These are phyloP conservation scores for Eucalyptus lansdowneana DNA, from an alignment of 345 rosid species.

Conservation along the genomic window DNA sequence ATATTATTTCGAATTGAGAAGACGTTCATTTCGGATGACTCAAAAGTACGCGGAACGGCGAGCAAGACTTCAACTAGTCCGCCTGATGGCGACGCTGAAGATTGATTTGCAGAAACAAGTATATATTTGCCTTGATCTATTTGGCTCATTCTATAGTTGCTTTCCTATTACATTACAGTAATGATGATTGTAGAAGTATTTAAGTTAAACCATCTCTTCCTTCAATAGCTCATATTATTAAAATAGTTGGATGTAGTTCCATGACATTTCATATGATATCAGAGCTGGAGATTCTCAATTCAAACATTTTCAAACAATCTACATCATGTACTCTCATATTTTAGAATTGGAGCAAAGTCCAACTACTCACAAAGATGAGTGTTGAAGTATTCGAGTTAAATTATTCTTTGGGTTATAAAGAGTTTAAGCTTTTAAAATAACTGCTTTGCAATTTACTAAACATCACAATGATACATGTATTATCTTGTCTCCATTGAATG, in stretches of 20 bases:
- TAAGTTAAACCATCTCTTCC: too few species aligned
- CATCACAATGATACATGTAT: background rate
- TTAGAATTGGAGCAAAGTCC: too few species aligned
- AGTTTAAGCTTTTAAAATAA: too few species aligned
- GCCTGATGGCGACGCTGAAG: background rate
- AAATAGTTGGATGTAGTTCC: background rate
- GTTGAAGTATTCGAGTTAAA: background rate
- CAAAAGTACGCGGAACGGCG: background rate
- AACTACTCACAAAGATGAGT: background rate
- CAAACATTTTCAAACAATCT: rapidly evolving
- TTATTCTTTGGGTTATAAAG: background rate
- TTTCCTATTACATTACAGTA: too few species aligned
- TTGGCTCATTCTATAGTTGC: too few species aligned
- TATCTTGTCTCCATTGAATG: rapidly evolving
- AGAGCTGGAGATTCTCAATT: too few species aligned
- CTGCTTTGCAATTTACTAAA: rapidly evolving
- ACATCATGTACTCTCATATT: rapidly evolving
- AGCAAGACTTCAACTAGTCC: background rate
- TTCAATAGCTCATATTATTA: too few species aligned
- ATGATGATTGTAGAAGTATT: too few species aligned
- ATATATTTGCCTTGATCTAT: too few species aligned
- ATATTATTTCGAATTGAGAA: background rate
- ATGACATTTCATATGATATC: rapidly evolving
- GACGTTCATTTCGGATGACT: background rate
- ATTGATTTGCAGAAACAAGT: too few species aligned